Conservation (phyloP, 2,329 filamentous ascomycete genomes). For the Cladorrhinum sp. region DNA sequence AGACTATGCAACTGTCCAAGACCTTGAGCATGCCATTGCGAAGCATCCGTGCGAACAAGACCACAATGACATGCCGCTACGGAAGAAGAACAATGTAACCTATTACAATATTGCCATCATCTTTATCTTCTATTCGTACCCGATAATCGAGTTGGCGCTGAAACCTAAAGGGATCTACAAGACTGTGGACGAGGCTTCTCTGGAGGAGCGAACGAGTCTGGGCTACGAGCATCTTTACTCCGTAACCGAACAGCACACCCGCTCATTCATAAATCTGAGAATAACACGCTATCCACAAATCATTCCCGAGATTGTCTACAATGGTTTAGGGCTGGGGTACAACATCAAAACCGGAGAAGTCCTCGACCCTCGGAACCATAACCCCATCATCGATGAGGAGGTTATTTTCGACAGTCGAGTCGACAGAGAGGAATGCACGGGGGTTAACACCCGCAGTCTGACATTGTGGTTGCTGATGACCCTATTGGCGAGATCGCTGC, state of each 20-base stretch:
- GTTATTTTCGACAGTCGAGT: constrained; percentile 1
- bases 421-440: neutral
- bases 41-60: neutral
- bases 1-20: neutral
- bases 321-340: neutral
- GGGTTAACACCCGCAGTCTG: neutral
- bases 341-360: neutral
- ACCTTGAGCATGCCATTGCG: neutral
- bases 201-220: neutral
- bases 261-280: neutral
- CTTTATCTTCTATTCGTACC: neutral
- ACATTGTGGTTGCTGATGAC: neutral
- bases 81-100: neutral
- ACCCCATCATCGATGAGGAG: neutral
- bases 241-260: neutral
- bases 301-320: neutral
- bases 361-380: neutral
- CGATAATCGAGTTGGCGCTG: neutral
- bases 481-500: neutral
- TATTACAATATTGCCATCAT: neutral
- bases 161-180: neutral
- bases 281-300: neutral
- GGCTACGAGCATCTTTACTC: neutral
- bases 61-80: neutral
- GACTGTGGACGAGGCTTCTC: neutral